These are phyloP conservation scores for Hura crepitans DNA, from an alignment of 441 rosid species.

Conservation along the genomic window DNA sequence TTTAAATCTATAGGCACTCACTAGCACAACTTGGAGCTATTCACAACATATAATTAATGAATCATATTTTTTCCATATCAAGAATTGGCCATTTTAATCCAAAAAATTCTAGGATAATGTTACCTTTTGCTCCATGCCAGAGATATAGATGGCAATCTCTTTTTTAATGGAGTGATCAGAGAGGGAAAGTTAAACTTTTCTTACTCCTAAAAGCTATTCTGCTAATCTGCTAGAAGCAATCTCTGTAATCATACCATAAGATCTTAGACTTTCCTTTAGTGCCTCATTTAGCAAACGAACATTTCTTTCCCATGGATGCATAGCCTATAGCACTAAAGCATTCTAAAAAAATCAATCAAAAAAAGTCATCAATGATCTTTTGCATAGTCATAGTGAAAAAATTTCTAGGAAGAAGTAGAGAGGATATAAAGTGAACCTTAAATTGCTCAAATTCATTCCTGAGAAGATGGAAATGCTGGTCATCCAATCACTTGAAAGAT, in stretches of 20 bases:
- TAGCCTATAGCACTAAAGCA: constrained; percentile 61
- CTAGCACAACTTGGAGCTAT: constrained; percentile 40
- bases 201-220: constrained; percentile 68
- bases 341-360: constrained; percentile 37
- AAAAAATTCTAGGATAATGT: not conserved
- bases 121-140: constrained; percentile 56
- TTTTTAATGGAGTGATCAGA: constrained; percentile 77
- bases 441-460: constrained; percentile 74
- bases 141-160: constrained; percentile 53
- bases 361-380: not conserved
- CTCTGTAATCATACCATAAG: constrained; percentile 57
- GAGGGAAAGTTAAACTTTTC: constrained; percentile 87
- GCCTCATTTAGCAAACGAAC: constrained; percentile 70
- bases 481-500: constrained; percentile 67
- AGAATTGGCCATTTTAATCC: not conserved
- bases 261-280: constrained; percentile 44
- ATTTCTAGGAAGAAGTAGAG: not conserved
- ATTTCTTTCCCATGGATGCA: constrained; percentile 97
- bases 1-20: constrained; percentile 85
- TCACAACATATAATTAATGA: not conserved
- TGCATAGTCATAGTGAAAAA: not conserved
- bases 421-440: constrained; percentile 36
- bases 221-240: constrained; percentile 76
- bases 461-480: constrained; percentile 45
- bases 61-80: not conserved